Percentiles rank a stretch among this genome's conserved stretches.
Conservation (phyloP, 2,329 filamentous ascomycete species). For the Pseudogymnoascus sp. region DNA sequence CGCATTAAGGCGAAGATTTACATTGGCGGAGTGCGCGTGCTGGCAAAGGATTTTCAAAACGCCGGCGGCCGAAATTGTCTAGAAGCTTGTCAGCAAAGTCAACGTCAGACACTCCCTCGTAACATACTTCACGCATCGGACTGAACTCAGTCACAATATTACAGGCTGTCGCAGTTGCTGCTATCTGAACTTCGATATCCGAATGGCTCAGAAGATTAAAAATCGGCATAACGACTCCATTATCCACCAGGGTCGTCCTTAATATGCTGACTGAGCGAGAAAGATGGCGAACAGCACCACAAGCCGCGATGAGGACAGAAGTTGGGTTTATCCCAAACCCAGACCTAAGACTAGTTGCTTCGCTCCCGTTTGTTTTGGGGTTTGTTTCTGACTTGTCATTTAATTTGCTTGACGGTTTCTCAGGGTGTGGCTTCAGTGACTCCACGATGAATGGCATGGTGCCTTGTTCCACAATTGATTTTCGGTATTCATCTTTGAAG, state of each 20-base stretch:
- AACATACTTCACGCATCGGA: constrained; percentile 75
- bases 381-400: constrained; percentile 32
- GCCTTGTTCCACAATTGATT: constrained; percentile 74
- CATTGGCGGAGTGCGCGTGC: constrained; percentile 73
- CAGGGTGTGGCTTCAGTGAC: constrained; percentile 60
- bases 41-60: constrained; percentile 71
- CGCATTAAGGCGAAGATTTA: constrained; percentile 74
- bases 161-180: constrained; percentile 73
- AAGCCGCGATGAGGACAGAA: constrained; percentile 75
- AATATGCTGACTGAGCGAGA: constrained; percentile 78
- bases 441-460: constrained; percentile 75
- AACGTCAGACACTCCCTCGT: not conserved
- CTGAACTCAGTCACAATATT: constrained; percentile 86
- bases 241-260: constrained; percentile 79
- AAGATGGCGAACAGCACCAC: constrained; percentile 70
- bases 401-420: constrained; percentile 36
- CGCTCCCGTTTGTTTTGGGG: constrained; percentile 15
- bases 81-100: constrained; percentile 12
- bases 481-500: constrained; percentile 76
- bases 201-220: constrained; percentile 67
- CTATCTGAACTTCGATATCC: constrained; percentile 73
- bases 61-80: constrained; percentile 67
- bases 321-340: constrained; percentile 67
- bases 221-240: constrained; percentile 69
- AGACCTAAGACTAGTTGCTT: constrained; percentile 12